Evolutionary conservation across 306 rosid species (phyloP).

Genomic region (Spatholobus suberectus): DNA sequence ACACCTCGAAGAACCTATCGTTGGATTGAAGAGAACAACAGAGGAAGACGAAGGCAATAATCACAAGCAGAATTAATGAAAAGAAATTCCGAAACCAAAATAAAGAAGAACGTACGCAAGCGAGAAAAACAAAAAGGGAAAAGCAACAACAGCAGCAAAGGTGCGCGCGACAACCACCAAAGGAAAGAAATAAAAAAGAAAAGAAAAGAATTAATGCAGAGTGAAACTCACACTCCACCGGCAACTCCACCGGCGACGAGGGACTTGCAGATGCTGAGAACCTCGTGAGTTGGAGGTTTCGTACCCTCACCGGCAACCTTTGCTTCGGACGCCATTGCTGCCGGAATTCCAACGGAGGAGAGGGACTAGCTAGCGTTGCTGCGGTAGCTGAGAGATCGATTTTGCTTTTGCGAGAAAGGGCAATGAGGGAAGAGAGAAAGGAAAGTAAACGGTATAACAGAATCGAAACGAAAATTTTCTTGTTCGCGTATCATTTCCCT

Average conservation of each 20-base stretch:
- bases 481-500: neutral
- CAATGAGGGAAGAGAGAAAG: neutral
- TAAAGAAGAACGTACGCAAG: neutral
- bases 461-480: neutral
- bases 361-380: too few relatives aligned
- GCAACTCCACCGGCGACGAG: conserved; percentile 81
- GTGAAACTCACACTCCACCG: conserved; percentile 72
- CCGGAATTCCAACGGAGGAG: too few relatives aligned
- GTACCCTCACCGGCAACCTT: conserved; percentile 47
- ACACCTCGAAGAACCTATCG: neutral
- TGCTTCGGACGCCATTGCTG: conserved; percentile 62
- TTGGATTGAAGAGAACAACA: too few relatives aligned
- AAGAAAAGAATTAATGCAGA: neutral
- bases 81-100: too few relatives aligned
- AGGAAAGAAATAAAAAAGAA: neutral
- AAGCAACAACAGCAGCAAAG: neutral
- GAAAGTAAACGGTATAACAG: neutral
- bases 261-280: conserved; percentile 66
- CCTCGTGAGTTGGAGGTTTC: conserved; percentile 54
- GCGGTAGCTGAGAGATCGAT: neutral
- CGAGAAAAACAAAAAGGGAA: neutral
- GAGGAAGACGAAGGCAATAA: neutral
- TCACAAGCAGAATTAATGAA: too few relatives aligned
- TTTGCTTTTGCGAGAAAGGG: neutral
- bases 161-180: neutral